Conservation (phyloP, 164 flowering plant species). For the Hamamelis virginiana region DNA sequence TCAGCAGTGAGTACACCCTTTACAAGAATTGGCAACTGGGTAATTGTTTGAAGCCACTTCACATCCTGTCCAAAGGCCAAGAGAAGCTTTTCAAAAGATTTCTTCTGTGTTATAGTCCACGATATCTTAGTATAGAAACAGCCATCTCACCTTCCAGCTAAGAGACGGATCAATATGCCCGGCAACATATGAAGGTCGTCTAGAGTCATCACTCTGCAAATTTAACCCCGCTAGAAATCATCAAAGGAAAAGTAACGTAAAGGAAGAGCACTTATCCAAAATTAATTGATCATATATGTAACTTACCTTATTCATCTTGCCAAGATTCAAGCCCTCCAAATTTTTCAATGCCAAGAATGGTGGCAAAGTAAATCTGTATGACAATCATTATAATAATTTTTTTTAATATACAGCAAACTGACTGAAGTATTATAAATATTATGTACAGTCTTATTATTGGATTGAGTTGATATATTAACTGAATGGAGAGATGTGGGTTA, state of each 20-base stretch:
- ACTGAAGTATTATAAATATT: no score
- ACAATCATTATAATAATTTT: no score
- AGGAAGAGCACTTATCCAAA: not conserved
- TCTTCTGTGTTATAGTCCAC: no score
- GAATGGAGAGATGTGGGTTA: no score
- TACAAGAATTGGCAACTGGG: conserved; percentile 46
- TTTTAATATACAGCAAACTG: no score
- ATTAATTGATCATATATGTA: not conserved
- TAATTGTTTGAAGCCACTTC: conserved; percentile 52
- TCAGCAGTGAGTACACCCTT: conserved; percentile 59
- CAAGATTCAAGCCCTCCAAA: conserved; percentile 61
- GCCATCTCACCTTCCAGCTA: conserved; percentile 69
- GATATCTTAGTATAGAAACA: no score
- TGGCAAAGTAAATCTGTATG: conserved; percentile 49
- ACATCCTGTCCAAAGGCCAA: conserved; percentile 31
- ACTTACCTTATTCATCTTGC: conserved; percentile 49
- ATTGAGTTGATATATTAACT: no score
- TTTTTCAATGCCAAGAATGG: conserved; percentile 55
- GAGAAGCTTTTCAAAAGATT: not conserved
- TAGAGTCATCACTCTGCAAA: conserved; percentile 57
- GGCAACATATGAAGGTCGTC: conserved; percentile 60
- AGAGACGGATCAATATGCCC: conserved; percentile 55
- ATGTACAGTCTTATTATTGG: no score
- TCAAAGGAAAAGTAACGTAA: not conserved
- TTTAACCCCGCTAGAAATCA: not conserved